phyloP scores from a whole-genome alignment of 2,329 filamentous ascomycete genomes.

The Fusarium torreyae region DNA sequence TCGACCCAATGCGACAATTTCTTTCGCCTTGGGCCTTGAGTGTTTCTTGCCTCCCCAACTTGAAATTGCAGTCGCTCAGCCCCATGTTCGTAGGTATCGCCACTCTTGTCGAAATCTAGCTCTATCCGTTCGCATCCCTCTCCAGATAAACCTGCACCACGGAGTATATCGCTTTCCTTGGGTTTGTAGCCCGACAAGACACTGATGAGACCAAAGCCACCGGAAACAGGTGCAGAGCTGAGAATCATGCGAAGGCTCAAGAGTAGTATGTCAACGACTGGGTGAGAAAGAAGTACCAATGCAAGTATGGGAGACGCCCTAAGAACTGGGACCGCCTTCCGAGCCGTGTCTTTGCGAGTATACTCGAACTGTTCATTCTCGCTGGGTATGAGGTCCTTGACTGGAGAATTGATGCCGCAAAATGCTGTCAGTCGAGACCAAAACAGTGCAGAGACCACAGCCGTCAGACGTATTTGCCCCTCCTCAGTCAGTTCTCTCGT shows the following conservation, averaged over 20 bases:
- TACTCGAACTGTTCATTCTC: background rate
- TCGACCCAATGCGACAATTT: background rate
- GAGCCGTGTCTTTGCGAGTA: background rate
- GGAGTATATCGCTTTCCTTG: background rate
- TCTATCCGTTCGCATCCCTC: background rate
- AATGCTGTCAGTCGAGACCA: background rate
- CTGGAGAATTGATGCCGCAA: background rate
- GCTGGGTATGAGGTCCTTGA: background rate
- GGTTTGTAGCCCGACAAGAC: background rate
- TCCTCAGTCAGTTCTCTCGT: background rate
- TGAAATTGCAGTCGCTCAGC: background rate
- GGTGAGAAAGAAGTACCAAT: background rate
- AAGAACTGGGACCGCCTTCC: background rate
- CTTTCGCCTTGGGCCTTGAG: background rate
- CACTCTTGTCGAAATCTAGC: background rate
- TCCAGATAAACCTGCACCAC: background rate
- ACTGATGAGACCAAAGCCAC: background rate
- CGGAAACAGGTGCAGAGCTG: background rate
- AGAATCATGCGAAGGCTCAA: background rate
- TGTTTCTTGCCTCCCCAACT: background rate
- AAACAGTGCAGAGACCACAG: background rate
- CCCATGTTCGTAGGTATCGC: background rate
- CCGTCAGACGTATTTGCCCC: background rate
- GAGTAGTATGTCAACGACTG: rapidly evolving
- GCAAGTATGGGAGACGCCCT: background rate